Evolutionary conservation across 345 rosid species (phyloP).

Genomic region (Aethionema arabicum): DNA sequence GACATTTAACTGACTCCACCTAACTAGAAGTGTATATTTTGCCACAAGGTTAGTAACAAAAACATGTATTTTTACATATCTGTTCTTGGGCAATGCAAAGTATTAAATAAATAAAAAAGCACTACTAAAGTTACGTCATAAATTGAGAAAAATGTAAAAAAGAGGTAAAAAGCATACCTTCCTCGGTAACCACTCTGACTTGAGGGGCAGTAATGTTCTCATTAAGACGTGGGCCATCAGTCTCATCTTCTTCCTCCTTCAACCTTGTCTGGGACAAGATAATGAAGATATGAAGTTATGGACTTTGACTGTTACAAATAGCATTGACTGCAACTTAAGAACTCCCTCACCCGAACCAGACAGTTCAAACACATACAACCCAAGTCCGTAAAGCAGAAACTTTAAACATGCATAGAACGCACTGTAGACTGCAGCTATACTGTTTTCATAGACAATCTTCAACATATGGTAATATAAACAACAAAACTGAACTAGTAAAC

Average conservation of each 20-base stretch:
- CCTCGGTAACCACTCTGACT: constrained; percentile 35
- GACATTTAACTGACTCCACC: constrained; percentile 2
- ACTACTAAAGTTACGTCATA: neutral
- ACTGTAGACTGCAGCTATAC: neutral
- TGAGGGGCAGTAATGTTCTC: constrained; percentile 33
- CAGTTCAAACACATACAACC: neutral
- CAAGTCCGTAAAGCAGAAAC: neutral
- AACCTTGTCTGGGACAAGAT: constrained; percentile 28
- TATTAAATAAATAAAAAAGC: neutral
- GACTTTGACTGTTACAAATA: constrained; percentile 1
- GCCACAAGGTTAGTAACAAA: constrained; percentile 6
- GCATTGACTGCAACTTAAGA: neutral
- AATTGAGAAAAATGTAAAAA: neutral
- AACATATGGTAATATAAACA: neutral
- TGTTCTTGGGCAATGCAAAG: neutral
- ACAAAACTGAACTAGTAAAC: neutral
- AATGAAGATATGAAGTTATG: neutral
- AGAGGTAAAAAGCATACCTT: constrained; percentile 16
- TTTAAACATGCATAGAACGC: neutral
- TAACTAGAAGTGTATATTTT: neutral
- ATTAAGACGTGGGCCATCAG: constrained; percentile 41
- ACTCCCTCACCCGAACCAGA: constrained; percentile 12
- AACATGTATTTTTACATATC: neutral
- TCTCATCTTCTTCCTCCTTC: constrained; percentile 26
- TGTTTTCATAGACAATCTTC: neutral